A percentile compares a stretch with the other conserved stretches of the same genome.
These are phyloP conservation scores for Aspergillus transmontanensis DNA, from an alignment of 2,329 filamentous ascomycete species.

Conservation along the genomic window DNA sequence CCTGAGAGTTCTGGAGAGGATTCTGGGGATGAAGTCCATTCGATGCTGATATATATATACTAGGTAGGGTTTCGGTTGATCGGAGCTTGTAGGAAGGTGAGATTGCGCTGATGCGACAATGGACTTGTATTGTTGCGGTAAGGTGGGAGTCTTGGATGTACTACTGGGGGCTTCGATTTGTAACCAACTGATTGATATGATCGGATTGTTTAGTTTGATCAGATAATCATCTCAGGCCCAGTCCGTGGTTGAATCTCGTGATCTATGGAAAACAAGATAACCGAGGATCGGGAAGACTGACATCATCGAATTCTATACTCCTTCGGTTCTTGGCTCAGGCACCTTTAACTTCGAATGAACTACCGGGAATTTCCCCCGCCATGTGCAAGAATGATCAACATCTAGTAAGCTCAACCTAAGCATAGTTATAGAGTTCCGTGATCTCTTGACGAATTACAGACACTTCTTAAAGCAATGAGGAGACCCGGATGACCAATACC, in stretches of 20 bases:
- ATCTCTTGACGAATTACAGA: too few relatives aligned
- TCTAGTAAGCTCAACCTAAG: background rate
- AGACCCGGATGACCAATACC: background rate
- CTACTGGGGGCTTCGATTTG: too few relatives aligned
- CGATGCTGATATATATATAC: background rate
- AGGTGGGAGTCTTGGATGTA: too few relatives aligned
- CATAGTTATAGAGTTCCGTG: background rate
- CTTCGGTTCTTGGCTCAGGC: background rate
- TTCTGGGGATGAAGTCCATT: constrained; percentile 11
- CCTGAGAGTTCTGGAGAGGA: background rate
- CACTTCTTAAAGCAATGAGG: background rate
- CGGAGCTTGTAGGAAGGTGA: background rate
- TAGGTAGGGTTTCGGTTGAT: background rate
- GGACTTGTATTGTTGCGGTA: background rate
- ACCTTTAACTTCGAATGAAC: background rate
- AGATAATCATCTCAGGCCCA: background rate
- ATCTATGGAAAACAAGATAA: constrained; percentile 4
- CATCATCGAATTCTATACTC: constrained; percentile 3
- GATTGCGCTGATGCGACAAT: background rate
- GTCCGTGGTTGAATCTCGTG: background rate
- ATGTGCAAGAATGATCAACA: background rate
- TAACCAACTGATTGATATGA: too few relatives aligned
- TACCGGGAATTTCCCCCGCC: background rate
- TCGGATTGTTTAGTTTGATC: background rate
- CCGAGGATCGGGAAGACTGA: constrained; percentile 19